Evolutionary conservation across 495 filamentous ascomycete genomes (phyloP).

Genomic region (Tuber aestivum): DNA sequence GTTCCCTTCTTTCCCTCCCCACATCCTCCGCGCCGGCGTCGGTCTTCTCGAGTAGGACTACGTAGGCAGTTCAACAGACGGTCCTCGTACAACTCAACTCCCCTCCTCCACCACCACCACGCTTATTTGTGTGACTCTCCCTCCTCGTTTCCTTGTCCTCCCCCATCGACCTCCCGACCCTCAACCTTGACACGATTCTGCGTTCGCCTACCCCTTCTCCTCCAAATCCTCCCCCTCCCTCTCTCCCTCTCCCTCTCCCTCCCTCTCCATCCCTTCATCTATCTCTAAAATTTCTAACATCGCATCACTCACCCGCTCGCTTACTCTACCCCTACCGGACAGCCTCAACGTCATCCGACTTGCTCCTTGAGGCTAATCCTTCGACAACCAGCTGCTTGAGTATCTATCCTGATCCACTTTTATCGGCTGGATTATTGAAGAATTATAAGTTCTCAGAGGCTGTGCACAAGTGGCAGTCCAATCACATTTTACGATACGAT

Average conservation of each 20-base stretch:
- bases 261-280: not conserved
- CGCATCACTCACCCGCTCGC: not conserved
- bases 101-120: not conserved
- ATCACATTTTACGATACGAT: not conserved
- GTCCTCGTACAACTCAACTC: not conserved
- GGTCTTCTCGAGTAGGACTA: not conserved
- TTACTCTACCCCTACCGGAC: not conserved
- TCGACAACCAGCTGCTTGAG: constrained; percentile 3
- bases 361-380: not conserved
- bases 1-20: not conserved
- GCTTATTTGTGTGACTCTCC: not conserved
- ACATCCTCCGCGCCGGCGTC: not conserved
- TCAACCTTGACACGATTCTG: not conserved
- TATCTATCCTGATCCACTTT: not conserved
- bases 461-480: not conserved
- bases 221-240: not conserved
- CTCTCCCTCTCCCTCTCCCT: not conserved
- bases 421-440: constrained; percentile 3
- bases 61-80: not conserved
- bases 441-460: not conserved
- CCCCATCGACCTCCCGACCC: not conserved
- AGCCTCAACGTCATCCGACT: not conserved
- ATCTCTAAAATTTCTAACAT: not conserved
- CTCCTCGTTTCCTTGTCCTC: constrained; percentile 1
- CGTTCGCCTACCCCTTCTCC: not conserved